Evolutionary conservation across 192 early-diverging fungal genomes (phyloP).

Genomic region (Coemansia sp.): DNA sequence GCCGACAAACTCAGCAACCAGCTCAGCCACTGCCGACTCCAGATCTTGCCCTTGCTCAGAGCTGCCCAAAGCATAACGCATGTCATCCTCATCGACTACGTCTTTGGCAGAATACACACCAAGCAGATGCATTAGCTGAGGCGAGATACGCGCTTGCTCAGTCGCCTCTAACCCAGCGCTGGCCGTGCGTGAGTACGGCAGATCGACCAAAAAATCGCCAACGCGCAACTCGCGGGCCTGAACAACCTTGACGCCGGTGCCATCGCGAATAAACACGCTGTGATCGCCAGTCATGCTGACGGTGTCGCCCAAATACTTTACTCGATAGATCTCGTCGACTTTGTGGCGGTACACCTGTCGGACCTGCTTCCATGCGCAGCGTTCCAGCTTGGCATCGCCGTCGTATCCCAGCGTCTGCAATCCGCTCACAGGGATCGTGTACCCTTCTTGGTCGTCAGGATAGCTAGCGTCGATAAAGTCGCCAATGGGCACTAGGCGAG

Average conservation of each 20-base stretch:
- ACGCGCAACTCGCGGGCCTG: slow-evolving; percentile 46
- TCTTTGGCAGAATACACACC: slow-evolving; percentile 35
- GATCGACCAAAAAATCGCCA: slow-evolving; percentile 50
- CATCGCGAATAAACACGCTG: slow-evolving; percentile 53
- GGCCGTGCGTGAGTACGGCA: slow-evolving; percentile 33
- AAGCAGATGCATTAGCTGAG: slow-evolving; percentile 30
- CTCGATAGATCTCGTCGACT: slow-evolving; percentile 52
- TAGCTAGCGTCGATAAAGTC: slow-evolving; percentile 50
- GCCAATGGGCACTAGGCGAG: slow-evolving; percentile 43
- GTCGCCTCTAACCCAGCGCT: slow-evolving; percentile 25
- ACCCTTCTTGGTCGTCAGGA: slow-evolving; percentile 33
- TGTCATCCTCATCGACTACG: neutral
- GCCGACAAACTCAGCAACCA: neutral
- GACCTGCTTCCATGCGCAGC: slow-evolving; percentile 49
- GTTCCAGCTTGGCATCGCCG: slow-evolving; percentile 24
- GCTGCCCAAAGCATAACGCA: slow-evolving; percentile 15
- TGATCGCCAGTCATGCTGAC: slow-evolving; percentile 58
- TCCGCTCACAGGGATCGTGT: slow-evolving; percentile 43
- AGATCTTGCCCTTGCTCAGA: neutral
- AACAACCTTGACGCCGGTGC: slow-evolving; percentile 27
- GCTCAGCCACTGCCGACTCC: neutral
- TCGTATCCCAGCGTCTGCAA: slow-evolving; percentile 53
- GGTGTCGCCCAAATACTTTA: slow-evolving; percentile 45
- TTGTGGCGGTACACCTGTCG: slow-evolving; percentile 57
- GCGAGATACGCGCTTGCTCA: slow-evolving; percentile 17